Conservation (phyloP, 306 rosid genomes). For the Vicia villosa region DNA sequence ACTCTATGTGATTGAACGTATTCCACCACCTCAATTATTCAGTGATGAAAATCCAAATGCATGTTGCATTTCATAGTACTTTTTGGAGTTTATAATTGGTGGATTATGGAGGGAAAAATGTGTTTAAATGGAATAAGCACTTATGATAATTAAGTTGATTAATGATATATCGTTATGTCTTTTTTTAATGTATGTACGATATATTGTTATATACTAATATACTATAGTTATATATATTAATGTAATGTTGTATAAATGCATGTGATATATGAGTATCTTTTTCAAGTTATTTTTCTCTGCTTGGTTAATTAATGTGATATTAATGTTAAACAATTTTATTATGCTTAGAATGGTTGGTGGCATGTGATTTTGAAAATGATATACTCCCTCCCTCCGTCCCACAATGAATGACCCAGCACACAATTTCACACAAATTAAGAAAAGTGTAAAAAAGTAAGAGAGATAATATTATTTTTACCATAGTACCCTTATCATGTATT, state of each 20-base stretch:
- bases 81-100: conserved; percentile 41
- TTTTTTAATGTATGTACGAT: conserved; percentile 46
- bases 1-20: conserved; percentile 64
- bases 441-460: no score
- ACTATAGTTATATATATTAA: conserved; percentile 13
- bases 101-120: conserved; percentile 17
- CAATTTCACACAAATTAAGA: no score
- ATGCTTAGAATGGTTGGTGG: neutral
- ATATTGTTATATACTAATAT: conserved; percentile 29
- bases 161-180: conserved; percentile 41
- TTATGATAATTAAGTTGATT: conserved; percentile 23
- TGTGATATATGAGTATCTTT: conserved; percentile 28
- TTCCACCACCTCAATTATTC: conserved; percentile 91
- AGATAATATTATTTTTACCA: no score
- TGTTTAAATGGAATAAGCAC: conserved; percentile 28
- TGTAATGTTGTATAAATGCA: conserved; percentile 33
- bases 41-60: conserved; percentile 98
- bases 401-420: no score
- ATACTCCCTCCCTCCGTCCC: no score
- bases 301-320: no score
- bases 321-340: no score
- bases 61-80: conserved; percentile 66
- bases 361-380: conserved; percentile 27
- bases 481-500: no score
- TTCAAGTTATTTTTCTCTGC: neutral